phyloP scores from a whole-genome alignment of 345 rosid genomes.

The Pseudoturritis turrita region DNA sequence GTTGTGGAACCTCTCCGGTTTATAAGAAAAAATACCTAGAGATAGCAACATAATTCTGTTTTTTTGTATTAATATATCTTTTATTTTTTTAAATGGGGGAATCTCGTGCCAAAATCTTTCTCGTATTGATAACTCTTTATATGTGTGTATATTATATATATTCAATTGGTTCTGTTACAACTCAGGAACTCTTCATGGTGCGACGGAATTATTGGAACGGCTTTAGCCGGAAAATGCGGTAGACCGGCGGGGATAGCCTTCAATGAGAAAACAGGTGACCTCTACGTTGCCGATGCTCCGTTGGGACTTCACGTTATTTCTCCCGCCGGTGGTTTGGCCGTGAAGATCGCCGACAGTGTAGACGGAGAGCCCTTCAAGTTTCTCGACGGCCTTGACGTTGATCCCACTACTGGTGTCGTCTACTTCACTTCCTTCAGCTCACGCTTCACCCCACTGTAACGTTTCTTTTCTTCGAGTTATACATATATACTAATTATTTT shows the following conservation, averaged over 20 bases:
- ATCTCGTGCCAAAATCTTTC: too few species aligned
- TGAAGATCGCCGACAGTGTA: conserved; percentile 26
- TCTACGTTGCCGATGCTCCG: conserved; percentile 47
- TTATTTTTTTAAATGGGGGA: too few species aligned
- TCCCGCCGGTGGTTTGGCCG: conserved; percentile 39
- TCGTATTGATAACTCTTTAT: too few species aligned
- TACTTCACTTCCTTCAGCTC: conserved; percentile 46
- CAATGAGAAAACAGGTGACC: conserved; percentile 27
- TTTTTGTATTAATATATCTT: background rate
- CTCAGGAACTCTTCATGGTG: conserved; percentile 29
- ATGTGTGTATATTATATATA: too few species aligned
- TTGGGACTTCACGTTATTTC: conserved; percentile 37
- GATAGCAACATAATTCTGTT: background rate
- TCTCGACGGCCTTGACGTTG: conserved; percentile 40
- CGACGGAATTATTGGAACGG: conserved; percentile 31
- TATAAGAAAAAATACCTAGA: too few species aligned
- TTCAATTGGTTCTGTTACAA: background rate
- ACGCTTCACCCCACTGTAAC: conserved; percentile 20
- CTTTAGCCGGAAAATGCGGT: conserved; percentile 34
- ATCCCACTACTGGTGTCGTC: conserved; percentile 32
- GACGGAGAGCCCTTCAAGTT: conserved; percentile 31
- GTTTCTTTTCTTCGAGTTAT: background rate
- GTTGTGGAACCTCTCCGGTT: too few species aligned
- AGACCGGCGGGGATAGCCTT: conserved; percentile 43
- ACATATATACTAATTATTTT: too few species aligned